Conservation (phyloP, 169 alveolate genomes). For the Amoebophrya sp. region DNA sequence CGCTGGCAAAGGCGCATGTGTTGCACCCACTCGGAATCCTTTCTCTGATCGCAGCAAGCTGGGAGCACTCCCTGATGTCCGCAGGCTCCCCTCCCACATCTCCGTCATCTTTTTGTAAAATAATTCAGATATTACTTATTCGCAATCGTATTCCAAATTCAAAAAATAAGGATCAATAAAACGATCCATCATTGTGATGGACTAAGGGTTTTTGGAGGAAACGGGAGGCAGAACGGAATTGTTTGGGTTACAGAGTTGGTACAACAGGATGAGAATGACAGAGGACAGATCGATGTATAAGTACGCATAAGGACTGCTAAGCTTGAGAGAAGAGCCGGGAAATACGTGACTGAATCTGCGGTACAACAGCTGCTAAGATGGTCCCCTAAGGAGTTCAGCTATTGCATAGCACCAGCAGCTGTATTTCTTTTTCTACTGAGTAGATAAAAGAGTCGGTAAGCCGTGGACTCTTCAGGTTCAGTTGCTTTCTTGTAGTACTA, state of each 20-base stretch:
- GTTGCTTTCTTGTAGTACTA: too few species aligned
- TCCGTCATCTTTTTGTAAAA: not conserved
- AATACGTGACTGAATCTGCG: too few species aligned
- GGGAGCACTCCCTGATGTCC: not conserved
- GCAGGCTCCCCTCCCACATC: not conserved
- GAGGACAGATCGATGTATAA: too few species aligned
- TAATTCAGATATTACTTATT: not conserved
- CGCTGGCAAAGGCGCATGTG: not conserved
- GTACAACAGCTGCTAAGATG: too few species aligned
- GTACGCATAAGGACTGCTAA: too few species aligned
- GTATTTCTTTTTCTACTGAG: too few species aligned
- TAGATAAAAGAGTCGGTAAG: too few species aligned
- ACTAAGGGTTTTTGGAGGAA: not conserved
- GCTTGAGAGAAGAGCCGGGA: too few species aligned
- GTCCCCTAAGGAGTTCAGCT: too few species aligned
- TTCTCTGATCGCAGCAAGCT: not conserved
- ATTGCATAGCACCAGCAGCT: too few species aligned
- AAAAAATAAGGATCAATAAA: not conserved
- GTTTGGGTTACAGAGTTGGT: too few species aligned
- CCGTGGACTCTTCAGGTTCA: too few species aligned
- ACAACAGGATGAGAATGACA: not conserved
- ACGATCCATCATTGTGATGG: not conserved
- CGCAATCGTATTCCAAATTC: not conserved
- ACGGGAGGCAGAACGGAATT: not conserved
- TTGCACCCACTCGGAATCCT: not conserved